Evolutionary conservation across 495 filamentous ascomycete species (phyloP).

Genomic region (Penicillium steckii): DNA sequence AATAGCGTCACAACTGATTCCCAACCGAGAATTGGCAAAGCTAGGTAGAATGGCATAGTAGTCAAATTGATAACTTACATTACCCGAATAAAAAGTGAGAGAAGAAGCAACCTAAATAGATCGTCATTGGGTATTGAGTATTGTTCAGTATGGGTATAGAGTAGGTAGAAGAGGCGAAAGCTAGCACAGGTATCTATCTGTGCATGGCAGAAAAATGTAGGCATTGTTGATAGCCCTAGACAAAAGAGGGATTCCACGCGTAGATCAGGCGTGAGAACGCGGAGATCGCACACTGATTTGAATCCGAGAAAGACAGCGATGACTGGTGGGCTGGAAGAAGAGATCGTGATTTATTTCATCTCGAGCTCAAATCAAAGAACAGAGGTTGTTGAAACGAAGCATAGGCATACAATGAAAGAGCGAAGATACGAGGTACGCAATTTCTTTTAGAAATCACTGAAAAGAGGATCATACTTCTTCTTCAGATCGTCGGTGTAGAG

Average conservation of each 20-base stretch:
- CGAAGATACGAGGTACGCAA: neutral
- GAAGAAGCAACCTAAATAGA: neutral
- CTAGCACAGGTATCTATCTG: no score
- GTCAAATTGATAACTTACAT: neutral
- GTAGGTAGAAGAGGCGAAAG: neutral
- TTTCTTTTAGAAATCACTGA: conserved; percentile 67
- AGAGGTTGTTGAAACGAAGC: conserved; percentile 15
- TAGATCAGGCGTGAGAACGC: neutral
- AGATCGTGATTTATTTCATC: no score
- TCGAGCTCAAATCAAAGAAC: neutral
- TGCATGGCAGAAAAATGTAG: no score
- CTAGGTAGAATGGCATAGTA: neutral
- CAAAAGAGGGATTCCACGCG: neutral
- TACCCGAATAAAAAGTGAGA: neutral
- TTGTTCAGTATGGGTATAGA: neutral
- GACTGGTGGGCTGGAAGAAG: no score
- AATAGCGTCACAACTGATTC: no score
- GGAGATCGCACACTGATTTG: neutral
- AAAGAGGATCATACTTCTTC: conserved; percentile 72
- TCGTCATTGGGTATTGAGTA: neutral
- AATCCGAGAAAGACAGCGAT: neutral
- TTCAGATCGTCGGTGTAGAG: conserved; percentile 74
- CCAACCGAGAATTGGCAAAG: no score
- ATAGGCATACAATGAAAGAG: neutral
- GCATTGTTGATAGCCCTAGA: no score